Percentiles rank a stretch among this genome's conserved stretches.
phyloP scores from a whole-genome alignment of 768 basidiomycete species.

The Suillus spraguei region DNA sequence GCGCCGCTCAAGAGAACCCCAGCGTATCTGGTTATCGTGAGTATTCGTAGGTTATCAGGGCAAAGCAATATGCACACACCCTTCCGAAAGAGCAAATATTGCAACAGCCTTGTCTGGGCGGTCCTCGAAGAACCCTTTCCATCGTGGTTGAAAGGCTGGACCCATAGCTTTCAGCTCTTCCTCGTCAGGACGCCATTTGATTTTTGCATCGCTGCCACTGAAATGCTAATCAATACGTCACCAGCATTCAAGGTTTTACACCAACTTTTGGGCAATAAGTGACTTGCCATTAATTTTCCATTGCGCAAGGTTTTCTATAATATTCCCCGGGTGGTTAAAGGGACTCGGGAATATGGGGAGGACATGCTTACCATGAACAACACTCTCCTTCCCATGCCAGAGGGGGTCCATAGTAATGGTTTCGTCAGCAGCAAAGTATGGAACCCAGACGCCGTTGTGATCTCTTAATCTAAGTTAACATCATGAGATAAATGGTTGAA shows the following conservation, averaged over 20 bases:
- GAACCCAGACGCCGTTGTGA: conserved; percentile 28
- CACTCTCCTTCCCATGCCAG: conserved; percentile 40
- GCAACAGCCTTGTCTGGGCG: conserved; percentile 26
- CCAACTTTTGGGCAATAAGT: conserved; percentile 55
- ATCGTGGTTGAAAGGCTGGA: conserved; percentile 22
- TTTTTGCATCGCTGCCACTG: conserved; percentile 19
- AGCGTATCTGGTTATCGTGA: background rate
- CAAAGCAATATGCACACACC: conserved; percentile 1
- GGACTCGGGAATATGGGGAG: conserved; percentile 9
- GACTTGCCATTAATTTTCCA: conserved; percentile 43
- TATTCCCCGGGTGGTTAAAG: background rate
- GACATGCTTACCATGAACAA: conserved; percentile 40
- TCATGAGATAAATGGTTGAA: no score
- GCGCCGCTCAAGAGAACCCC: background rate
- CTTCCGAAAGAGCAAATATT: background rate
- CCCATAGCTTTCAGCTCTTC: conserved; percentile 24
- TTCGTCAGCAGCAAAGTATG: conserved; percentile 44
- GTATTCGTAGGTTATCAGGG: background rate
- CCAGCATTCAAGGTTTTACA: background rate
- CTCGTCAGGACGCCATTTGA: conserved; percentile 28
- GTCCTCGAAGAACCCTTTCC: conserved; percentile 21
- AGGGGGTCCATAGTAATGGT: conserved; percentile 49
- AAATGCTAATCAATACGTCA: background rate
- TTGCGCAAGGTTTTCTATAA: conserved; percentile 23
- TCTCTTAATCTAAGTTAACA: conserved; percentile 16